phyloP scores from a whole-genome alignment of 129 eudicot species.

The Solidago caesia region DNA sequence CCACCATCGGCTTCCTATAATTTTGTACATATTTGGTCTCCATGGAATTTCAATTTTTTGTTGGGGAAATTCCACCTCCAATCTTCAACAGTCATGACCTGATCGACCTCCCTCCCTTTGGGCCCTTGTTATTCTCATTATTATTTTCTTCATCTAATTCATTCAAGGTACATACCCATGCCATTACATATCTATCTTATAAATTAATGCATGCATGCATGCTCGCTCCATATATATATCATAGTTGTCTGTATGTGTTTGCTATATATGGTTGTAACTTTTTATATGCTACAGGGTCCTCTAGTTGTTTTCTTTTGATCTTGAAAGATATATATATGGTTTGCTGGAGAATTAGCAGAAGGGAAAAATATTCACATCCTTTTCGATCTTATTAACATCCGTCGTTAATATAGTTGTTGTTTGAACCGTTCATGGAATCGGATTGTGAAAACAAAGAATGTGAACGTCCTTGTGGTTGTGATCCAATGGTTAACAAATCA shows the following conservation, averaged over 20 bases:
- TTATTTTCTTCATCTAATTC: conserved; percentile 15
- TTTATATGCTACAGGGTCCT: conserved; percentile 27
- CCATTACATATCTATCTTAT: no score
- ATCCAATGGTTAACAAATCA: conserved; percentile 34
- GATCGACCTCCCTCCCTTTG: conserved; percentile 18
- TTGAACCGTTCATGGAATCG: conserved; percentile 43
- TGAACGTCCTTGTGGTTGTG: conserved; percentile 40
- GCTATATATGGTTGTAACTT: no score
- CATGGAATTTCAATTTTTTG: conserved; percentile 29
- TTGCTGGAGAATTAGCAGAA: conserved; percentile 34
- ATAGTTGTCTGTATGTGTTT: no score
- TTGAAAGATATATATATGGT: conserved; percentile 19
- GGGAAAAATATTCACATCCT: conserved; percentile 2
- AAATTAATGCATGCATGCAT: no score
- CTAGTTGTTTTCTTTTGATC: conserved; percentile 23
- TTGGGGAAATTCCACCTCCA: conserved; percentile 47
- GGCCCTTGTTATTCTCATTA: conserved; percentile 28
- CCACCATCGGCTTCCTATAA: conserved; percentile 30
- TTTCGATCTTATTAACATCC: background rate
- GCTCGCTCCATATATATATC: no score
- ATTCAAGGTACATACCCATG: conserved; percentile 20
- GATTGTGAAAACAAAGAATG: conserved; percentile 39
- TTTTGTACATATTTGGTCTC: conserved; percentile 38
- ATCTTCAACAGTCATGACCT: conserved; percentile 48
- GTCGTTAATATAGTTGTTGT: background rate